These are phyloP conservation scores for Hirsutella thompsonii DNA, from an alignment of 2,329 filamentous ascomycete species.

Conservation along the genomic window DNA sequence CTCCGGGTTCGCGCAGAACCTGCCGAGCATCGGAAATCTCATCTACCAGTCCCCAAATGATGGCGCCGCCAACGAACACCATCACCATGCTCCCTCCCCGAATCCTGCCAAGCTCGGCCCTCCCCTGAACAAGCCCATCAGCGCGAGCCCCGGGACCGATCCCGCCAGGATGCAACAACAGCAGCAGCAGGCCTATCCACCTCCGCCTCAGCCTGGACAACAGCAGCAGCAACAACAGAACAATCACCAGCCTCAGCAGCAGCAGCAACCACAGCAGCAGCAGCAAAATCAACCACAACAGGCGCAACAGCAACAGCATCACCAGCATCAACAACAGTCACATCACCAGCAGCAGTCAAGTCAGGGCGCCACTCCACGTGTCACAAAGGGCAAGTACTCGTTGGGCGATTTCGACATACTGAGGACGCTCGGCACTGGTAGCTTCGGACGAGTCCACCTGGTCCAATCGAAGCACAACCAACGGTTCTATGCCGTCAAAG, in stretches of 20 bases:
- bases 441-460: constrained; percentile 90
- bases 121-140: constrained; percentile 13
- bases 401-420: constrained; percentile 80
- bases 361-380: constrained; percentile 32
- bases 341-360: constrained; percentile 19
- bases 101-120: constrained; percentile 15
- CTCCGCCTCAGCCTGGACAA: constrained; percentile 14
- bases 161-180: constrained; percentile 22
- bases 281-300: constrained; percentile 9
- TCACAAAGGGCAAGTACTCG: constrained; percentile 96
- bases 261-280: constrained; percentile 15
- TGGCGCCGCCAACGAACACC: constrained; percentile 16
- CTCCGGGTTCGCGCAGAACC: constrained; percentile 40
- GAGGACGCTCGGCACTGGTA: constrained; percentile 88
- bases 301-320: constrained; percentile 12
- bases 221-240: constrained; percentile 15
- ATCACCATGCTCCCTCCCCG: constrained; percentile 10
- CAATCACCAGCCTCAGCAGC: background rate
- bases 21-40: constrained; percentile 71
- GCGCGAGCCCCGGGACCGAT: constrained; percentile 24
- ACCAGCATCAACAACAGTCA: constrained; percentile 14
- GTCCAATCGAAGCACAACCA: constrained; percentile 98
- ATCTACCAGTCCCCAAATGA: constrained; percentile 47
- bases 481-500: constrained; percentile 96
- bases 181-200: constrained; percentile 16